Conservation (phyloP, 2,329 filamentous ascomycete genomes). For the Neopestalotiopsis rosae region DNA sequence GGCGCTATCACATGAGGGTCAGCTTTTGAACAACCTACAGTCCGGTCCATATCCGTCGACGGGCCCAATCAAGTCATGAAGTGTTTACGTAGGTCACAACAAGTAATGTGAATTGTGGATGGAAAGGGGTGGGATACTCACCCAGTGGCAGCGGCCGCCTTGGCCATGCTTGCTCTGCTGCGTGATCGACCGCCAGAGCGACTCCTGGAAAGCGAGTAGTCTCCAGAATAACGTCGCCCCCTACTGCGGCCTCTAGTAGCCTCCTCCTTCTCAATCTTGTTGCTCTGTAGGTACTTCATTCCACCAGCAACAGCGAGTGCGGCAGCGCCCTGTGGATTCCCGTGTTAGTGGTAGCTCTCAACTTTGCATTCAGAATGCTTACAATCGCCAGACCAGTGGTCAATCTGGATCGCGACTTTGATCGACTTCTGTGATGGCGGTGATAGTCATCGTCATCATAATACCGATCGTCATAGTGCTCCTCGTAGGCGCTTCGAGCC, state of each 20-base stretch:
- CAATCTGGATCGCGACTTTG: slow-evolving; percentile 47
- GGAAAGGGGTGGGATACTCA: slow-evolving; percentile 24
- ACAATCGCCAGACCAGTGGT: slow-evolving; percentile 68
- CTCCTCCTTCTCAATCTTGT: slow-evolving; percentile 66
- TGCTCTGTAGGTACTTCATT: slow-evolving; percentile 66
- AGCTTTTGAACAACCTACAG: background rate
- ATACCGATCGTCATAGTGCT: slow-evolving; percentile 52
- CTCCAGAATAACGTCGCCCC: slow-evolving; percentile 48
- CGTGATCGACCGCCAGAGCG: slow-evolving; percentile 43
- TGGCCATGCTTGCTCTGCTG: slow-evolving; percentile 47
- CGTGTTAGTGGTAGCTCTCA: background rate
- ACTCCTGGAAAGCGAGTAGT: slow-evolving; percentile 52
- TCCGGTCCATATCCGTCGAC: background rate
- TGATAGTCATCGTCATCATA: slow-evolving; percentile 44
- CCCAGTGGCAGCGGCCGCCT: slow-evolving; percentile 61
- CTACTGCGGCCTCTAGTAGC: slow-evolving; percentile 60
- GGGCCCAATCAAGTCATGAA: background rate
- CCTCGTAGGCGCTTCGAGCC: slow-evolving; percentile 66
- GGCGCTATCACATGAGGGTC: slow-evolving; percentile 42
- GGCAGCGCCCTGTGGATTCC: slow-evolving; percentile 48
- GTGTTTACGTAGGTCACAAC: background rate
- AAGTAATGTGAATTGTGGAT: no score
- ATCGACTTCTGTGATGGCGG: slow-evolving; percentile 43
- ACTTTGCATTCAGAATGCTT: slow-evolving; percentile 22
- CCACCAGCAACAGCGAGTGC: slow-evolving; percentile 70